Conservation (phyloP, 2,329 filamentous ascomycete genomes). For the Cordyceps militaris region DNA sequence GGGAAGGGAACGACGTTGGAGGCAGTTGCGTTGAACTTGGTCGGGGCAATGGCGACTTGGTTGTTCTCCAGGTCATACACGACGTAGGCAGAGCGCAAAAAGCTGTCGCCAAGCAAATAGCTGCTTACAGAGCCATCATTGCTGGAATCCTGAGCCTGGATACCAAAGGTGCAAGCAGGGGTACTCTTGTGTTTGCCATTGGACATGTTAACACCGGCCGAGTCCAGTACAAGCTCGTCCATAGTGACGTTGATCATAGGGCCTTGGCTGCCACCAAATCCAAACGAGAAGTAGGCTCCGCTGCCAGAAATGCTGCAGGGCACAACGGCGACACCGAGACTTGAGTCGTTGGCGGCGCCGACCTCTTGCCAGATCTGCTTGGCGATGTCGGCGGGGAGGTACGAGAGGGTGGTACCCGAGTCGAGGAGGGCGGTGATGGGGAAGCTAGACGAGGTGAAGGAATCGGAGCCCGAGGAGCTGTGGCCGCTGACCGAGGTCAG, state of each 20-base stretch:
- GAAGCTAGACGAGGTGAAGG: slow-evolving; percentile 33
- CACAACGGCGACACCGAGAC: slow-evolving; percentile 36
- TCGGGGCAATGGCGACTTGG: slow-evolving; percentile 46
- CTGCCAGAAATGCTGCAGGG: slow-evolving; percentile 42
- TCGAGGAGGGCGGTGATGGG: slow-evolving; percentile 62
- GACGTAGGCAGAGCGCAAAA: slow-evolving; percentile 53
- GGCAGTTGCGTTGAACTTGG: slow-evolving; percentile 47
- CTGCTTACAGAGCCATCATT: slow-evolving; percentile 17
- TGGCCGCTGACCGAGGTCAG: slow-evolving; percentile 41
- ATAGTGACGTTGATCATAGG: slow-evolving; percentile 45
- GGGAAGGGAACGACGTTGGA: slow-evolving; percentile 44
- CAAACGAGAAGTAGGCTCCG: slow-evolving; percentile 46
- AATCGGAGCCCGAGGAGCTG: slow-evolving; percentile 43
- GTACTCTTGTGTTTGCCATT: slow-evolving; percentile 22
- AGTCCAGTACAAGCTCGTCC: slow-evolving; percentile 48
- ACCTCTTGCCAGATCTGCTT: slow-evolving; percentile 46
- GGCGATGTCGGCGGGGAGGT: slow-evolving; percentile 57
- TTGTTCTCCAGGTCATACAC: slow-evolving; percentile 55
- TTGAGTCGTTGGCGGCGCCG: slow-evolving; percentile 39
- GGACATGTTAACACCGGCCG: slow-evolving; percentile 24
- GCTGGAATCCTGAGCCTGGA: slow-evolving; percentile 40
- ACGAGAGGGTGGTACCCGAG: slow-evolving; percentile 66
- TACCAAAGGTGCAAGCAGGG: slow-evolving; percentile 47
- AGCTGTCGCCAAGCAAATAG: slow-evolving; percentile 50
- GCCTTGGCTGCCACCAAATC: slow-evolving; percentile 41